These are phyloP conservation scores for Phytopythium ostracodes DNA, from an alignment of 352 stramenopile species.

Conservation along the genomic window DNA sequence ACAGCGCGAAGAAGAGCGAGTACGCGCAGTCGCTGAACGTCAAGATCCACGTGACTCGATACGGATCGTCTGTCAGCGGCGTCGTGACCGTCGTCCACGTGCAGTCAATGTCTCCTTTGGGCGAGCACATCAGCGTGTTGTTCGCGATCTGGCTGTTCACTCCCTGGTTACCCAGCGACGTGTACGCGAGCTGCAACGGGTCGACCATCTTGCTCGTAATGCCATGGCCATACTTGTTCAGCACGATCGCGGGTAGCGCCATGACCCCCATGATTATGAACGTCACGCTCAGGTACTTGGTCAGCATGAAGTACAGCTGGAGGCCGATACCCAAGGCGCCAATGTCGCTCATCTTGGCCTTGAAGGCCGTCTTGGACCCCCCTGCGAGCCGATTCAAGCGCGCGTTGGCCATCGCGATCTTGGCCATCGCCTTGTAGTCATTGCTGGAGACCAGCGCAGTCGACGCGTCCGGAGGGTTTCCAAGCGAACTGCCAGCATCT, in stretches of 20 bases:
- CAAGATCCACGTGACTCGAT: constrained; percentile 70
- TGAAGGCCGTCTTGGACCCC: constrained; percentile 40
- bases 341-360: constrained; percentile 71
- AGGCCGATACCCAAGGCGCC: constrained; percentile 74
- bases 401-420: constrained; percentile 14
- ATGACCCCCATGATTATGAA: constrained; percentile 73
- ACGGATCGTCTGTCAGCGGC: constrained; percentile 54
- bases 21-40: constrained; percentile 58
- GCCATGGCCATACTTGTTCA: constrained; percentile 65
- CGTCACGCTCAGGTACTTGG: constrained; percentile 61
- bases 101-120: constrained; percentile 65
- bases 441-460: constrained; percentile 7
- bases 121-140: constrained; percentile 40
- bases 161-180: constrained; percentile 77
- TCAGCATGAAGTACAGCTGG: constrained; percentile 84
- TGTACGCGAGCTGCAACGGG: constrained; percentile 63
- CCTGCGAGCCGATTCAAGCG: constrained; percentile 29
- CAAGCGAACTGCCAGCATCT: constrained; percentile 6
- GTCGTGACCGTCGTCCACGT: constrained; percentile 61
- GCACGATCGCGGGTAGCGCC: constrained; percentile 54
- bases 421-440: constrained; percentile 19
- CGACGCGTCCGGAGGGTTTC: constrained; percentile 7
- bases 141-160: constrained; percentile 50
- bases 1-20: constrained; percentile 66
- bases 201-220: constrained; percentile 70